Percentiles rank a stretch among this genome's conserved stretches.
Conservation (phyloP, 2,329 filamentous ascomycete genomes). For the Penicillium freii region DNA sequence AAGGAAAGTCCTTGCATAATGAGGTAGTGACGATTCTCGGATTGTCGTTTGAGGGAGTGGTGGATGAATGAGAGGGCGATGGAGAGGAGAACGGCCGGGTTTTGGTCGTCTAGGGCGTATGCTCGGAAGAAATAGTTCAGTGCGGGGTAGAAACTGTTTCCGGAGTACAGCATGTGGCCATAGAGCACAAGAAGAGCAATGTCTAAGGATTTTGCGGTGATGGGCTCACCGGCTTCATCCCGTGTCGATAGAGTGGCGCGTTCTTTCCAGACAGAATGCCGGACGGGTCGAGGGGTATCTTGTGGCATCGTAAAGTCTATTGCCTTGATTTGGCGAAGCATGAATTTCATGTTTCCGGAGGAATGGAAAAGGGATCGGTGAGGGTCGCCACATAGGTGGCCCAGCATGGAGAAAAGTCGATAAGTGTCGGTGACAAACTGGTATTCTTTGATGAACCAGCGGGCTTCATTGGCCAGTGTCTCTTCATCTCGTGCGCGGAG, state of each 20-base stretch:
- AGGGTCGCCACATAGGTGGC: constrained; percentile 70
- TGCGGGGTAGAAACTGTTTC: constrained; percentile 78
- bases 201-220: constrained; percentile 59
- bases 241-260: constrained; percentile 42
- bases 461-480: constrained; percentile 69
- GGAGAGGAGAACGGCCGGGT: constrained; percentile 75
- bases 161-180: constrained; percentile 82
- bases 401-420: constrained; percentile 76
- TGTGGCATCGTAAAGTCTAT: constrained; percentile 70
- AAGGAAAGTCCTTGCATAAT: constrained; percentile 83
- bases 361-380: constrained; percentile 64
- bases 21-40: constrained; percentile 84
- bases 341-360: constrained; percentile 82
- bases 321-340: constrained; percentile 85
- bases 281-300: constrained; percentile 37
- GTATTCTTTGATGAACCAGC: constrained; percentile 81
- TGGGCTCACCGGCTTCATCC: constrained; percentile 36
- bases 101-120: constrained; percentile 68
- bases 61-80: constrained; percentile 84
- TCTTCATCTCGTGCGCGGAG: constrained; percentile 75
- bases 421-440: constrained; percentile 79
- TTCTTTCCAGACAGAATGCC: constrained; percentile 45
- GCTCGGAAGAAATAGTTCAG: constrained; percentile 85
- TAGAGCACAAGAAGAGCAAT: constrained; percentile 82
- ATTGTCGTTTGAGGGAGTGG: constrained; percentile 82